Percentiles rank a stretch among this genome's conserved stretches.
These are phyloP conservation scores for Termitomyces sp. DNA, from an alignment of 768 basidiomycete genomes.

Conservation along the genomic window DNA sequence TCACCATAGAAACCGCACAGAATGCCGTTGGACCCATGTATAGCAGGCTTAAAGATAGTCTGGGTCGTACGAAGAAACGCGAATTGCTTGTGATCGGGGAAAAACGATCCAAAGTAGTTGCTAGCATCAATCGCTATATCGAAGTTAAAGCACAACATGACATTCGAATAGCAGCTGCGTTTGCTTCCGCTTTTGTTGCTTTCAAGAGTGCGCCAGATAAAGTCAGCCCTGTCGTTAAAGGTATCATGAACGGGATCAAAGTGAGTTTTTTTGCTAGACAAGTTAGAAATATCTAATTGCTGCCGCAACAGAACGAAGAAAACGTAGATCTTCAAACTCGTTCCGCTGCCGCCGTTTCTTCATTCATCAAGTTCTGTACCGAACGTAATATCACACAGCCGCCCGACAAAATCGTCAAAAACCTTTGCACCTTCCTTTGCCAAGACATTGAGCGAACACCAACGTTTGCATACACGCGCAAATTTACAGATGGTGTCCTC, in stretches of 20 bases:
- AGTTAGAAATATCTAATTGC: constrained; percentile 1
- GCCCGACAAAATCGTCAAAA: constrained; percentile 94
- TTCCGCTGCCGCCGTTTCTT: constrained; percentile 80
- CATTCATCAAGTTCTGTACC: constrained; percentile 84
- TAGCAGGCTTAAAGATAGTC: constrained; percentile 62
- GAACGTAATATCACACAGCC: constrained; percentile 72
- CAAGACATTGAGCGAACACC: constrained; percentile 88
- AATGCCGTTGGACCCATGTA: constrained; percentile 67
- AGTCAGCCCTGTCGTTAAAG: constrained; percentile 93
- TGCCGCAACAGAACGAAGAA: constrained; percentile 64
- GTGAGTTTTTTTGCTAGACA: constrained; percentile 31
- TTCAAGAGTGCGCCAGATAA: constrained; percentile 85
- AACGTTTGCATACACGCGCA: constrained; percentile 69
- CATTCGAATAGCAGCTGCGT: constrained; percentile 79
- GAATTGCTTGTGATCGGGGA: constrained; percentile 72
- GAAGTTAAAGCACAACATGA: constrained; percentile 85
- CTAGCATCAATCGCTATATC: constrained; percentile 72
- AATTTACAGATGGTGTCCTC: constrained; percentile 65
- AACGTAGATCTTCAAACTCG: constrained; percentile 85
- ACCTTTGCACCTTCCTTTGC: constrained; percentile 94
- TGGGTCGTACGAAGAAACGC: constrained; percentile 75
- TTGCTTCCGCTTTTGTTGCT: constrained; percentile 88
- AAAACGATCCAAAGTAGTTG: constrained; percentile 60
- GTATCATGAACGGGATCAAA: constrained; percentile 97
- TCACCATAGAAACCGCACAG: constrained; percentile 77